Conservation (phyloP, 768 basidiomycete species). For the Rhizopogon rudus region DNA sequence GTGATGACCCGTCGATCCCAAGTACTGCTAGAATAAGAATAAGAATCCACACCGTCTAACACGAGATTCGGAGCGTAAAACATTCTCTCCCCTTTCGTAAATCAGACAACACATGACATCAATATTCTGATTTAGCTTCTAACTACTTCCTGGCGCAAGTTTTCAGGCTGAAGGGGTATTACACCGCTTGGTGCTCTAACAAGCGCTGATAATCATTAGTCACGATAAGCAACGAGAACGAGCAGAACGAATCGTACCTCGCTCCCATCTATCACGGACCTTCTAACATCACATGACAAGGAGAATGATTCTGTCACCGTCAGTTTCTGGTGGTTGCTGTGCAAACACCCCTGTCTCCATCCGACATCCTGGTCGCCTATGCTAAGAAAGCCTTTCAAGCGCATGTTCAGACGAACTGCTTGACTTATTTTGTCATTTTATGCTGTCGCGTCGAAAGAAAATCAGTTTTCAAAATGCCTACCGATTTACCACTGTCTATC, state of each 20-base stretch:
- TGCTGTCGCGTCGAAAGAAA: no score
- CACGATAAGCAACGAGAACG: constrained; percentile 31
- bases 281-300: constrained; percentile 24
- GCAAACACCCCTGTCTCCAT: constrained; percentile 26
- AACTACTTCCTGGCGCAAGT: no score
- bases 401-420: constrained; percentile 60
- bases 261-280: constrained; percentile 26
- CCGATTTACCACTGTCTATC: no score
- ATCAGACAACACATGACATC: no score
- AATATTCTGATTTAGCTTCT: no score
- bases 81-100: no score
- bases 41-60: no score
- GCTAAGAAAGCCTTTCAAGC: constrained; percentile 50
- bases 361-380: constrained; percentile 44
- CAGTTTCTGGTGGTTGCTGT: constrained; percentile 28
- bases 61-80: no score
- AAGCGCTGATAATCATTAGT: constrained; percentile 10
- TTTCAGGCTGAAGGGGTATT: no score
- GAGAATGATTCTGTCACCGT: constrained; percentile 25
- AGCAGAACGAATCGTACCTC: constrained; percentile 24
- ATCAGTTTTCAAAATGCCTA: no score
- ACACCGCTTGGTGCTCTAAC: constrained; percentile 25
- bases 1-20: no score
- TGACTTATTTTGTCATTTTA: constrained; percentile 26
- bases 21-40: no score